Base-by-base conservation (phyloP, 257 asterid genomes). In the Salvia miltiorrhiza region DNA sequence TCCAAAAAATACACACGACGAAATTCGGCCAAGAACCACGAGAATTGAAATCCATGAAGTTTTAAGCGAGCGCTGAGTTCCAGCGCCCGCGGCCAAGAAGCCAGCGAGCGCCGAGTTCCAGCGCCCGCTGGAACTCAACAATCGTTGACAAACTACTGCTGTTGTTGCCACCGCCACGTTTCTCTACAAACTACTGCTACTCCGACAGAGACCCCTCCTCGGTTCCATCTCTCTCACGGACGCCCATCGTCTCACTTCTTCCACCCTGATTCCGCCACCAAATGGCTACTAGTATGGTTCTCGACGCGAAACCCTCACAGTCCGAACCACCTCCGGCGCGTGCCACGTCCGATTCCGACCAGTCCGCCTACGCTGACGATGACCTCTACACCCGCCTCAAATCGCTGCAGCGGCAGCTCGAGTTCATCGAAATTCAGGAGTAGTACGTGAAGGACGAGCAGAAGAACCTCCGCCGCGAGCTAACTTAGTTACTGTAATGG, bases 401-500 rank as follows among this genome's bases (percentile, higher is more conserved):
- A 73, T 79, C 87, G 66, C 89, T 87, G 23, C 89, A 84, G 14
- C 86, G 95, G 32, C 92, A 87, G 76, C 88, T 82, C 41, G 96
- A 89, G 24, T 89, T 89, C 81, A 78, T 84, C 56, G 96, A 89
- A 65, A 89, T 90, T 43, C 96, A 90, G 64, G 95, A 90, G 32
- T 95, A 90, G 71, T 87, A 87, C 70, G 92, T 87, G 16, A 90
- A 90, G 74, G 96, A 90, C 63, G 95, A 90, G 75, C 86, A 79
- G 63, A 90, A 90, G 53, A 90, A 87, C 73, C 96, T 90, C 67
- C 90, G 90, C 44, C 96, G 96, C 43, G 96, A 90, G 78, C 85
- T 79, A n/a, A n/a, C n/a, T n/a, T n/a, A n/a, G n/a, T n/a, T n/a
- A n/a, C n/a, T n/a, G n/a, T n/a, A n/a, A n/a, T n/a, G n/a, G n/a